Evolutionary conservation across 2,329 filamentous ascomycete species (phyloP).

Genomic region (Aspergillus sp.): DNA sequence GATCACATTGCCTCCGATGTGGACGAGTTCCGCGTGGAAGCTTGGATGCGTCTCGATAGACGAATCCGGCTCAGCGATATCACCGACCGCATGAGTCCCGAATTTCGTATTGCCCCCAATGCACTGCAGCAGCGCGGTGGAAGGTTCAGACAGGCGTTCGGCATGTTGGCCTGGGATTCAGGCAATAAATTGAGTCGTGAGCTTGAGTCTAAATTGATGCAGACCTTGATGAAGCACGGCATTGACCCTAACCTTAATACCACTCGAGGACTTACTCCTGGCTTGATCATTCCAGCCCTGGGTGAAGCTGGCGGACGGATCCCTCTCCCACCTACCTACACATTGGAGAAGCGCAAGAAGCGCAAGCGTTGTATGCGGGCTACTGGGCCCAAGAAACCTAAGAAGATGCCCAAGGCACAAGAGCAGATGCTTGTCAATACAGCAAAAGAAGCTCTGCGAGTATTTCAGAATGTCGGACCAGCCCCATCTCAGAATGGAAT

Average conservation of each 20-base stretch:
- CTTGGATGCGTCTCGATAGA: constrained; percentile 34
- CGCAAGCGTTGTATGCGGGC: background rate
- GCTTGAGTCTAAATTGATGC: constrained; percentile 8
- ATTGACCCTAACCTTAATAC: constrained; percentile 18
- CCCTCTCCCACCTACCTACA: constrained; percentile 12
- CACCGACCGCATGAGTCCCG: constrained; percentile 28
- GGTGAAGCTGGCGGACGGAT: constrained; percentile 26
- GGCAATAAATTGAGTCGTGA: constrained; percentile 25
- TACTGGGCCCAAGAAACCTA: background rate
- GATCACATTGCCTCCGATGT: constrained; percentile 33
- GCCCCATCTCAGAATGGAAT: background rate
- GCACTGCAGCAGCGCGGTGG: constrained; percentile 32
- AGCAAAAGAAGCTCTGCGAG: background rate
- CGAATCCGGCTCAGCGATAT: constrained; percentile 33
- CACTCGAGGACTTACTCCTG: constrained; percentile 27
- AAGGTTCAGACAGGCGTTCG: constrained; percentile 28
- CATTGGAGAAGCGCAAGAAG: background rate
- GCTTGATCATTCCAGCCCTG: constrained; percentile 19
- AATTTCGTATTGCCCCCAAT: constrained; percentile 23
- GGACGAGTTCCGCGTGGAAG: constrained; percentile 34
- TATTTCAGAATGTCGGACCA: background rate
- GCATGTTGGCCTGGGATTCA: constrained; percentile 30
- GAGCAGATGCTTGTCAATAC: background rate
- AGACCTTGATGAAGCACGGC: constrained; percentile 8
- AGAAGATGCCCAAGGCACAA: background rate